These are phyloP conservation scores for Boletus subcaerulescens DNA, from an alignment of 768 basidiomycete species.

Conservation along the genomic window DNA sequence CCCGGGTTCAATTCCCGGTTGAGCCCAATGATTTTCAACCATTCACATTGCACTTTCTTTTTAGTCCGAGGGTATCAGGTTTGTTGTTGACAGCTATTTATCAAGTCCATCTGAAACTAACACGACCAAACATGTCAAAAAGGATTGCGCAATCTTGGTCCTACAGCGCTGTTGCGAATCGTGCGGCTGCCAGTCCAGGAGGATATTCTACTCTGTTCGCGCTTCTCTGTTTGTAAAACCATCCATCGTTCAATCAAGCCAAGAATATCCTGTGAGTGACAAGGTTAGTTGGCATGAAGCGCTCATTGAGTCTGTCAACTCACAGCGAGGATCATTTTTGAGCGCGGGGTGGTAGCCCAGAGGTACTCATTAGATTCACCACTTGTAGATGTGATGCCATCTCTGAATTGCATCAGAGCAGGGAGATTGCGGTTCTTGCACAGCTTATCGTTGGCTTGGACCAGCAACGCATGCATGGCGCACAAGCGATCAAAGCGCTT, in stretches of 20 bases:
- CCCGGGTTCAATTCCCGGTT: constrained; percentile 38
- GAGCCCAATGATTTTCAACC: constrained; percentile 10
- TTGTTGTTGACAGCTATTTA: constrained; percentile 15
- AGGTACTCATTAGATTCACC: constrained; percentile 15
- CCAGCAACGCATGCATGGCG: constrained; percentile 35
- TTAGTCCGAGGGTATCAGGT: background rate
- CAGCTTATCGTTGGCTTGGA: constrained; percentile 32
- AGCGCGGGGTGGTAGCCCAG: constrained; percentile 19
- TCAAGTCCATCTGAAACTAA: constrained; percentile 14
- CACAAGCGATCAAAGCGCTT: constrained; percentile 27
- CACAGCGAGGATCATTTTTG: constrained; percentile 20
- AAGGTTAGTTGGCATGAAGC: background rate
- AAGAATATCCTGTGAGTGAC: constrained; percentile 25
- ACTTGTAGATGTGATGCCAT: constrained; percentile 9
- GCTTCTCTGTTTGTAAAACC: constrained; percentile 17
- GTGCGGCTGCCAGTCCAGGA: background rate
- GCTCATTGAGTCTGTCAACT: background rate
- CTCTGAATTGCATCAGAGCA: constrained; percentile 19
- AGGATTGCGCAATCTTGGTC: constrained; percentile 24
- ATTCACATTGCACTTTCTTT: too few species aligned
- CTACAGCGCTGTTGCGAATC: constrained; percentile 18
- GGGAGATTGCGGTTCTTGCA: constrained; percentile 26
- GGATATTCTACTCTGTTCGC: constrained; percentile 6
- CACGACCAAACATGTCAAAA: background rate
- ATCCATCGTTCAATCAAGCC: constrained; percentile 28